Evolutionary conservation across 768 basidiomycete species (phyloP), one percentile per base, ranked within the genome.

Genomic region (Suillus spraguei): DNA sequence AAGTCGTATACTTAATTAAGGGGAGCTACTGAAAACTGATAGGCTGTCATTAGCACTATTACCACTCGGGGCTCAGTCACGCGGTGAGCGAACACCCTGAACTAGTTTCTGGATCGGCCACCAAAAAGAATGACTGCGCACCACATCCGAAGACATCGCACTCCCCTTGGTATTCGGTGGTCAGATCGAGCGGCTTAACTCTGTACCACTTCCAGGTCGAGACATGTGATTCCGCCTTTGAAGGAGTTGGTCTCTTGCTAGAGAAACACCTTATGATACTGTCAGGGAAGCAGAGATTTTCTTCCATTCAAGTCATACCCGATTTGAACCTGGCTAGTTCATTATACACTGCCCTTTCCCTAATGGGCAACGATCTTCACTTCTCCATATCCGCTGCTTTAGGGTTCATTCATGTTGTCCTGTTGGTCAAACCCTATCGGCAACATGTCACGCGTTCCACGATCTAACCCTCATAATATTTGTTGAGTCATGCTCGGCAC

Each of bases 301-400:
- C 16, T 58, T 41, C 39, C 39, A 42, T 41, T 20, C 56, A 41
- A 28, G 39, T 20, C 16, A 24, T 58, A 3, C 39, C 39, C 39
- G 38, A 58, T 41, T 39, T 58, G 28, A 58, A 28, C 39, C 56
- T 58, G 38, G 13, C 41, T 17, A 42, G 28, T 24, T 41, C 39
- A 41, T 28, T 6, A 32, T 41, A 39, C 39, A 11, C 39, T 41
- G 24, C 9, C 17, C 6, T 58, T 28, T 28, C 39, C 56, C 39
- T n/a, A 74, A 72, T 63, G 60, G 73, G 74, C 66, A 72, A 63
- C 69, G 24, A 47, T 52, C 49, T 61, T 53, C 60, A 62, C 61
- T 73, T 71, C 39, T 62, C 66, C 64, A 73, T 59, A 69, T 74
- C 74, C 73, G 71, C 67, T 69, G 63, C 64, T 67, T 74, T 74